A percentile compares a stretch with the other conserved stretches of the same genome.
These are phyloP conservation scores for Phytophthora sojae DNA, from an alignment of 352 stramenopile species.

Conservation along the genomic window DNA sequence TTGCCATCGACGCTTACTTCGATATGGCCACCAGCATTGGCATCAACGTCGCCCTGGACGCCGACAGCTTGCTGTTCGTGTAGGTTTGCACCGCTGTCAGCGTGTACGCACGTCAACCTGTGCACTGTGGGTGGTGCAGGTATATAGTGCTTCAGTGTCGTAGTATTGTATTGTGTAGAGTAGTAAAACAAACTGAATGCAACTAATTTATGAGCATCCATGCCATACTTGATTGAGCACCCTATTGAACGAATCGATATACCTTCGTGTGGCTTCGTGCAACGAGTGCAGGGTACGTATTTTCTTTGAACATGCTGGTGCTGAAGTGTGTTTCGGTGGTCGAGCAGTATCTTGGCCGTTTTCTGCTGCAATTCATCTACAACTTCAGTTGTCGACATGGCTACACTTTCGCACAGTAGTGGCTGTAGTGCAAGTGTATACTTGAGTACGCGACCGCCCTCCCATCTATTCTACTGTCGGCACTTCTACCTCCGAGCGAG, in stretches of 20 bases:
- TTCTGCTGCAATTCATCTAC: not conserved
- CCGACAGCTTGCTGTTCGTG: slow-evolving; percentile 1
- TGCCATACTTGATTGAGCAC: not conserved
- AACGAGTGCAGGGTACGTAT: too few relatives aligned
- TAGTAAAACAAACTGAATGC: not conserved
- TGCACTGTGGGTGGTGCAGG: not conserved
- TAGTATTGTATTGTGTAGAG: not conserved
- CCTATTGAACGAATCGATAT: not conserved
- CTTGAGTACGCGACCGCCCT: too few relatives aligned
- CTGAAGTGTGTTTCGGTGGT: not conserved
- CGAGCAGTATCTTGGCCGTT: not conserved
- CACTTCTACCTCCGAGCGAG: too few relatives aligned
- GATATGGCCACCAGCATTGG: not conserved
- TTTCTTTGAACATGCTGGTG: too few relatives aligned
- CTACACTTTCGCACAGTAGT: not conserved
- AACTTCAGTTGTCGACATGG: not conserved
- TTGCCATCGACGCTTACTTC: not conserved
- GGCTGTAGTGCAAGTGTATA: too few relatives aligned
- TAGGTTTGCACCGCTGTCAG: not conserved
- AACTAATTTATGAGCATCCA: not conserved
- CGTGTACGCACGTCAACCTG: not conserved
- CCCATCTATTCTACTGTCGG: too few relatives aligned
- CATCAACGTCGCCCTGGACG: not conserved
- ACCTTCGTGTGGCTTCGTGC: too few relatives aligned
- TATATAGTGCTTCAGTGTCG: not conserved